phyloP scores from a whole-genome alignment of 139 green algal species.

The Desmodesmus armatus region DNA sequence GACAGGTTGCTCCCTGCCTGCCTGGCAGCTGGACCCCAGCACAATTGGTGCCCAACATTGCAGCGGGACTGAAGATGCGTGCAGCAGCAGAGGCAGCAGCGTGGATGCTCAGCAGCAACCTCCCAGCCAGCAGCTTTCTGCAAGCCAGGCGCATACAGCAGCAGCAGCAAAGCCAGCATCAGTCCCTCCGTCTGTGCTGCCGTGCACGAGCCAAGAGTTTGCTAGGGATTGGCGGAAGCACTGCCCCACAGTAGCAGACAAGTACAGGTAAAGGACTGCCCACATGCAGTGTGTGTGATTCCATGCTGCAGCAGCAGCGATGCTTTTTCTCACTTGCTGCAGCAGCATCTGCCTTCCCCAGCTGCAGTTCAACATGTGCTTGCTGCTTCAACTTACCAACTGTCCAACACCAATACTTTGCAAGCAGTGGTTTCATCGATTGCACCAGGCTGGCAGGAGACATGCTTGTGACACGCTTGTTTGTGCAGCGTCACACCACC shows the following conservation, averaged over 20 bases:
- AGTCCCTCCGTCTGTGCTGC: neutral
- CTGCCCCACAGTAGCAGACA: conserved; percentile 24
- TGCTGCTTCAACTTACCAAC: neutral
- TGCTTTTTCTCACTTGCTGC: neutral
- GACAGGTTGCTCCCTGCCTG: neutral
- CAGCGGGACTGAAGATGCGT: neutral
- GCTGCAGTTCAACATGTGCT: neutral
- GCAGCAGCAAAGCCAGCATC: neutral
- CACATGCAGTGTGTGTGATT: too few species aligned
- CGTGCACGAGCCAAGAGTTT: conserved; percentile 26
- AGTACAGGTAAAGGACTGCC: conserved; percentile 5
- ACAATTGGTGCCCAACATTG: too few species aligned
- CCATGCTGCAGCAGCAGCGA: neutral
- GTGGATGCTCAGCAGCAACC: neutral
- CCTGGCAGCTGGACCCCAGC: conserved; percentile 7
- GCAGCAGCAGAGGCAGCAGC: neutral
- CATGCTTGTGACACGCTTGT: too few species aligned
- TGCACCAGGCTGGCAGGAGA: too few species aligned
- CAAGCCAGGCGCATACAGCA: neutral
- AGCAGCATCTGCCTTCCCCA: too few species aligned
- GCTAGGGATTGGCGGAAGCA: neutral
- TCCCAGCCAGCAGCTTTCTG: neutral
- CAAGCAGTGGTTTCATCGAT: neutral
- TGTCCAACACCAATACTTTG: neutral
- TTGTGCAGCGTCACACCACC: too few species aligned